A percentile compares a stretch with the other conserved stretches of the same genome.
phyloP scores from a whole-genome alignment of 2,329 filamentous ascomycete genomes.

The Fusarium oligoseptatum region DNA sequence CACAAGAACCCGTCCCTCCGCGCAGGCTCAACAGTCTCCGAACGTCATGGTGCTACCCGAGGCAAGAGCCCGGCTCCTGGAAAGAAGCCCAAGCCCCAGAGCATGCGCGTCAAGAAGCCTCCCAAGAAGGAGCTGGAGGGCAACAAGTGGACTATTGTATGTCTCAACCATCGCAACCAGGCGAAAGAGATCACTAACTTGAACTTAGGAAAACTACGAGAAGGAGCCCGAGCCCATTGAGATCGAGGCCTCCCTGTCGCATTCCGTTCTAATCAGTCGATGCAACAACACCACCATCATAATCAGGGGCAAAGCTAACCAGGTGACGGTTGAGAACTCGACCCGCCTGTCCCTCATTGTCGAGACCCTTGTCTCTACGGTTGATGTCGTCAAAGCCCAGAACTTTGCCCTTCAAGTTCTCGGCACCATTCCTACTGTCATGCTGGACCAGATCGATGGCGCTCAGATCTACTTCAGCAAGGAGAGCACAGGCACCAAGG shows the following conservation, averaged over 20 bases:
- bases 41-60: conserved; percentile 66
- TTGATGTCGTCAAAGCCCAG: conserved; percentile 95
- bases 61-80: conserved; percentile 89
- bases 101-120: conserved; percentile 86
- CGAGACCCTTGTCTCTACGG: conserved; percentile 88
- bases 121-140: conserved; percentile 83
- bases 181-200: conserved; percentile 14
- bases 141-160: conserved; percentile 92
- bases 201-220: conserved; percentile 86
- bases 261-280: conserved; percentile 91
- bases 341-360: conserved; percentile 86
- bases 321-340: conserved; percentile 95
- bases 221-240: conserved; percentile 79
- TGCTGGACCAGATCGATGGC: conserved; percentile 94
- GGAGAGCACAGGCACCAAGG: conserved; percentile 81
- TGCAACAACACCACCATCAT: conserved; percentile 94
- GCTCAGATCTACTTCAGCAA: conserved; percentile 88
- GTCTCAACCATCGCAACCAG: conserved; percentile 46
- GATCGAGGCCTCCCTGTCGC: conserved; percentile 83
- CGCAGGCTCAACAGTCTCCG: conserved; percentile 77
- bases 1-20: conserved; percentile 96
- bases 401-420: conserved; percentile 96
- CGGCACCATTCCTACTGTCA: conserved; percentile 85
- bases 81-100: conserved; percentile 89
- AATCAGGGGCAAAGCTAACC: conserved; percentile 93